Base-by-base conservation (phyloP, 108 stramenopile genomes). In the Seminavis robusta region DNA sequence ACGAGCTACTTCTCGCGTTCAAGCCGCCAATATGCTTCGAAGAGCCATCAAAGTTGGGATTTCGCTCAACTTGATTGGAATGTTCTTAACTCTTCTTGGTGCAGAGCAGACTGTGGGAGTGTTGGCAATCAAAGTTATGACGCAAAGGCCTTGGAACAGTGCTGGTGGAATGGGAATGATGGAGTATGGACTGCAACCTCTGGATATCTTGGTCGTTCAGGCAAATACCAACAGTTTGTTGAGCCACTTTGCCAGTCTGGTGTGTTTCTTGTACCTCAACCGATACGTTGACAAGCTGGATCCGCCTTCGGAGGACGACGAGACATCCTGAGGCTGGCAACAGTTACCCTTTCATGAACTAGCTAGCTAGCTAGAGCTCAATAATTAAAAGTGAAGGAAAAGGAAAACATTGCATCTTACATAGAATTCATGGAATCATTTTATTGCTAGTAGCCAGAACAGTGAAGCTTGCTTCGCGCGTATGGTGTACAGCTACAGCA, bases 141-240 rank as follows among this genome's bases (percentile, higher is more conserved):
- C 90, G 19, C 69, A 80, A 63, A 77, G 76, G 64, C 46, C 55
- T 0, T 52, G 51, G 48, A 59, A 47, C n/a, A 57, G 51, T 47
- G 56, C 64, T 5, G 74, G 65, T 21, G 67, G 63, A 11, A 52
- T 74, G 28, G 47, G 47, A 10, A 36, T 77, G 38, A 19, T 77
- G 28, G 76, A 74, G 38, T 43, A 65, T 54, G 65, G 75, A 1
- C 33, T 94, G 26, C 93, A 92, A 52, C 86, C 94, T 23, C 61
- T 94, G 51, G 94, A 95, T 59, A 79, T 95, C 8, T 67, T 95
- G 48, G 76, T 95, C 24, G 88, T 95, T 6, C 95, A 96, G 69
- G 95, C 92, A 34, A 96, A 94, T 77, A 94, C 94, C 25, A 96
- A 96, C 65, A 81, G 89, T 21, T 64, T 96, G 34, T 69, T 87